Evolutionary conservation across 306 rosid genomes (phyloP).

Genomic region (Cicer chorassanicum): DNA sequence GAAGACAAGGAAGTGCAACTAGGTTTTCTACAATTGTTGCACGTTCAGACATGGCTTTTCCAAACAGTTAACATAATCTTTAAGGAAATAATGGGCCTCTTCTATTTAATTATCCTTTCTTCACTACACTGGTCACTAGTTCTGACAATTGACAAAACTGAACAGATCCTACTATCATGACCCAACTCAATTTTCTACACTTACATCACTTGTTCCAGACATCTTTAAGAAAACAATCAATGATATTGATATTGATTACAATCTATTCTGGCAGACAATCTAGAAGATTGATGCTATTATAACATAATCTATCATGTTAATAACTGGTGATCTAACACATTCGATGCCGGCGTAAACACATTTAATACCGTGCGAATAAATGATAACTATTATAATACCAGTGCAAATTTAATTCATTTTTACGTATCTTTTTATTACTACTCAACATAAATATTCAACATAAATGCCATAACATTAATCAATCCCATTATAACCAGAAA

Average conservation of each 20-base stretch:
- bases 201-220: background rate
- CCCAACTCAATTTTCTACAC: constrained; percentile 5
- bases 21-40: background rate
- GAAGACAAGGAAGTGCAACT: background rate
- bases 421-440: background rate
- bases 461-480: background rate
- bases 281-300: background rate
- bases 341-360: background rate
- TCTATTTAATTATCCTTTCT: background rate
- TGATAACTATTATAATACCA: background rate
- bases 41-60: background rate
- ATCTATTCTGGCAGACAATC: background rate
- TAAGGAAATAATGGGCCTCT: no score
- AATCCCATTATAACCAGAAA: background rate
- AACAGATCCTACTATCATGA: background rate
- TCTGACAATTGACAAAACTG: background rate
- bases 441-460: background rate
- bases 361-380: background rate
- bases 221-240: constrained; percentile 3
- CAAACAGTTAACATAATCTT: background rate
- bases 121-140: background rate
- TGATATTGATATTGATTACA: no score
- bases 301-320: constrained; percentile 15
- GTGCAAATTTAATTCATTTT: background rate
- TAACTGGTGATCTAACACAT: background rate